These are phyloP conservation scores for Cubamyces lactineus DNA, from an alignment of 768 basidiomycete genomes.

Conservation along the genomic window DNA sequence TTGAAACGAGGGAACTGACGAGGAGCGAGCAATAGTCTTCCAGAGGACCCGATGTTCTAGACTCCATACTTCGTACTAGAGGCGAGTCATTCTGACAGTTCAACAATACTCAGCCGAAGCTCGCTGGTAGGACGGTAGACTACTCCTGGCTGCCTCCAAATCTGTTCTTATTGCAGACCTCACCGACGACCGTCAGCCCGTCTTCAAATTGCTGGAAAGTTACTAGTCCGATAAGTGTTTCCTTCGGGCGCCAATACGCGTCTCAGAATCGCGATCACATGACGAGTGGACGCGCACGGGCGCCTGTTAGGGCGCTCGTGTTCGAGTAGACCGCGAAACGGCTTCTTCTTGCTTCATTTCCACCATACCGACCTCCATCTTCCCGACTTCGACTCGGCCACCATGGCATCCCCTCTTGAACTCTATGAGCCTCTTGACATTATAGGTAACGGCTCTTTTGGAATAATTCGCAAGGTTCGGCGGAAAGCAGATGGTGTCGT, in stretches of 20 bases:
- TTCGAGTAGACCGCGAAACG: slow-evolving; percentile 11
- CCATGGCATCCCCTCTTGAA: slow-evolving; percentile 54
- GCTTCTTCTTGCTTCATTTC: slow-evolving; percentile 15
- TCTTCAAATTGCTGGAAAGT: too few species aligned
- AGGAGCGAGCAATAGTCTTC: too few species aligned
- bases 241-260: neutral
- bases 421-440: slow-evolving; percentile 87
- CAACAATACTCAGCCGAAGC: too few species aligned
- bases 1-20: too few species aligned
- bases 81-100: too few species aligned
- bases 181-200: too few species aligned
- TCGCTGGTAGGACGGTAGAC: neutral
- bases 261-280: slow-evolving; percentile 18
- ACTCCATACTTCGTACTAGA: too few species aligned
- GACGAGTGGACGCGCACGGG: slow-evolving; percentile 14
- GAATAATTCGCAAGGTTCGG: slow-evolving; percentile 93
- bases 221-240: too few species aligned
- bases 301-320: slow-evolving; percentile 18
- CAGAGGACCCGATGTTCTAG: too few species aligned
- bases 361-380: slow-evolving; percentile 7
- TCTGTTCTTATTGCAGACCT: too few species aligned
- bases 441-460: slow-evolving; percentile 97
- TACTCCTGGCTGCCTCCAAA: too few species aligned
- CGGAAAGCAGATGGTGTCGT: slow-evolving; percentile 84
- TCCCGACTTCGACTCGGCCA: slow-evolving; percentile 1